phyloP scores from a whole-genome alignment of 2,329 filamentous ascomycete genomes.

The Colletotrichum tamarilloi region DNA sequence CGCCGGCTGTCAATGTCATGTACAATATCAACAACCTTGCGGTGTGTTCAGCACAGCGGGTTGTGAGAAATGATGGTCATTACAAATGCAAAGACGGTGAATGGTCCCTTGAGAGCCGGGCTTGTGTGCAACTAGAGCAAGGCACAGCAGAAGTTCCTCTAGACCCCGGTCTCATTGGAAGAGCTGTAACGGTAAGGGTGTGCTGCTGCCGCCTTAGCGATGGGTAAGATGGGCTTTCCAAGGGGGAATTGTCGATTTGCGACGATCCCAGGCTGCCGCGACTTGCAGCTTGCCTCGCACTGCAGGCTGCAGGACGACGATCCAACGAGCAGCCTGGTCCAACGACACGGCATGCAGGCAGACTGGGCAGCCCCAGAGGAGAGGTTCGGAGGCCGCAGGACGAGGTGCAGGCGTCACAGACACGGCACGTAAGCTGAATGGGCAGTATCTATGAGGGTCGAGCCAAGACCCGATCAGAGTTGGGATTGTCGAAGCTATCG shows the following conservation, averaged over 20 bases:
- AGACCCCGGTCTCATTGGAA: not conserved
- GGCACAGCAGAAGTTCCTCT: constrained; percentile 11
- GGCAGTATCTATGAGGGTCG: not conserved
- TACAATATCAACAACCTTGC: not conserved
- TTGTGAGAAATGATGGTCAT: not conserved
- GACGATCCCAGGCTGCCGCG: not conserved
- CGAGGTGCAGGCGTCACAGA: not conserved
- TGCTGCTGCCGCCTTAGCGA: not conserved
- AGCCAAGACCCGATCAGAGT: not conserved
- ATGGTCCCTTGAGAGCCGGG: not conserved
- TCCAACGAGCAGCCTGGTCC: not conserved
- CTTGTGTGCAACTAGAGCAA: not conserved
- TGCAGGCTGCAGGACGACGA: constrained; percentile 4
- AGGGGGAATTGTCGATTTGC: not conserved
- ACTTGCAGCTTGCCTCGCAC: constrained; percentile 2
- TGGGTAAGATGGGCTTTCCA: not conserved
- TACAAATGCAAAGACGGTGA: constrained; percentile 22
- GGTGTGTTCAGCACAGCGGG: not conserved
- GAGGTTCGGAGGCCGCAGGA: not conserved
- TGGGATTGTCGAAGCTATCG: not conserved
- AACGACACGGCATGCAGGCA: not conserved
- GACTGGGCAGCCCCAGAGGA: not conserved
- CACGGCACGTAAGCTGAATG: not conserved
- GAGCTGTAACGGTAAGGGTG: not conserved
- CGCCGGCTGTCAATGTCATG: not conserved